These are phyloP conservation scores for Plantago major DNA, from an alignment of 257 asterid genomes.

Conservation along the genomic window DNA sequence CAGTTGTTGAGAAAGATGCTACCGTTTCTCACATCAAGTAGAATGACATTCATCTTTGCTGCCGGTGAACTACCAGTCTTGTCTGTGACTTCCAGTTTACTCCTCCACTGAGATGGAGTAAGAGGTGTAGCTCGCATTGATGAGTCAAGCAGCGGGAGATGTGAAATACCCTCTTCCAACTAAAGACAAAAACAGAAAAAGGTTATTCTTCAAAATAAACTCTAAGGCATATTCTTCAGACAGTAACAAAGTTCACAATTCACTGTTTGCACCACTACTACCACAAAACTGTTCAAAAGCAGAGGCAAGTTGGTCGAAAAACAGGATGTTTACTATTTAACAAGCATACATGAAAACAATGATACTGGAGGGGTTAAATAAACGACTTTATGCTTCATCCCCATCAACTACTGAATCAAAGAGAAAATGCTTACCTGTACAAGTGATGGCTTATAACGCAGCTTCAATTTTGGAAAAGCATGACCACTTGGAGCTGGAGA, in stretches of 20 bases:
- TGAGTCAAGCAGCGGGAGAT: constrained; percentile 87
- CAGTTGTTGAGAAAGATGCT: constrained; percentile 16
- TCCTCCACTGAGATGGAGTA: constrained; percentile 84
- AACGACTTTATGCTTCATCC: neutral
- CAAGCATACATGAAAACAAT: no score
- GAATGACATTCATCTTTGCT: constrained; percentile 32
- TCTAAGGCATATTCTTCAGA: neutral
- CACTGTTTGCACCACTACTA: no score
- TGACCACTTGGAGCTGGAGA: constrained; percentile 71
- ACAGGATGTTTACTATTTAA: no score
- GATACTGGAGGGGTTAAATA: no score
- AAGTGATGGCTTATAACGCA: constrained; percentile 96
- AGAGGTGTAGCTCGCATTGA: constrained; percentile 83
- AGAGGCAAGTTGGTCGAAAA: no score
- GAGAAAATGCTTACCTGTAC: constrained; percentile 65
- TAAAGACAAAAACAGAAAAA: constrained; percentile 20
- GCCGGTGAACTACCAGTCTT: constrained; percentile 28
- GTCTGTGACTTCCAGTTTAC: constrained; percentile 52
- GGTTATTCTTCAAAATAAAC: neutral
- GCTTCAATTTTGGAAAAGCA: constrained; percentile 83
- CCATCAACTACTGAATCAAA: neutral
- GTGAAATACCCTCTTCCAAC: constrained; percentile 77
- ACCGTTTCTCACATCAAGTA: constrained; percentile 97
- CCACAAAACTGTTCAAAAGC: no score
- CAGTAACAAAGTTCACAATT: neutral